Percentiles rank a stretch among this genome's conserved stretches.
phyloP scores from a whole-genome alignment of 305 asterid genomes.

The Fraxinus floribunda region DNA sequence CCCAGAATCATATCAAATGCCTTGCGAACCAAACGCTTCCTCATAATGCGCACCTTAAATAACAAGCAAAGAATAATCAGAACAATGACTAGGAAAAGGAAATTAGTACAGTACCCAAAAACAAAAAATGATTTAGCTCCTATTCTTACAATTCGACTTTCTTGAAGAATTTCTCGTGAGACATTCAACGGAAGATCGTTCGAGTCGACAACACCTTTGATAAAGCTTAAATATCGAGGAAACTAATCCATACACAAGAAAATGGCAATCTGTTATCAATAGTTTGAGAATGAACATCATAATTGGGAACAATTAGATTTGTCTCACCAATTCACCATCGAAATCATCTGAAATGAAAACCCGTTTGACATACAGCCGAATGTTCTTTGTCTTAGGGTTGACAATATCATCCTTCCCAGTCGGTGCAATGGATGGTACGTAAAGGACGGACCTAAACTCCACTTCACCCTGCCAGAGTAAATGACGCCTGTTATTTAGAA shows the following conservation, averaged over 20 bases:
- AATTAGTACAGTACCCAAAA: background rate
- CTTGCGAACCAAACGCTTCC: constrained; percentile 95
- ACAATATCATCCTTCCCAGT: constrained; percentile 75
- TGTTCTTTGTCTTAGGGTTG: constrained; percentile 89
- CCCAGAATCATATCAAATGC: constrained; percentile 98
- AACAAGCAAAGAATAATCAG: constrained; percentile 9
- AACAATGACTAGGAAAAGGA: constrained; percentile 2
- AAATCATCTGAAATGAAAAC: constrained; percentile 97
- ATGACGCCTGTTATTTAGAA: constrained; percentile 10
- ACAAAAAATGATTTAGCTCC: background rate
- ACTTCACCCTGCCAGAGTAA: constrained; percentile 81
- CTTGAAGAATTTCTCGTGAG: constrained; percentile 97
- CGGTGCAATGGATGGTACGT: constrained; percentile 78
- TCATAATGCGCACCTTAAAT: constrained; percentile 86
- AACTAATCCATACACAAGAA: constrained; percentile 46
- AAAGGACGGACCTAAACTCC: constrained; percentile 84
- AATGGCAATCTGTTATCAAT: constrained; percentile 3
- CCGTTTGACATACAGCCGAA: constrained; percentile 85
- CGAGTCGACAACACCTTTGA: constrained; percentile 97
- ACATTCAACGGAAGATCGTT: constrained; percentile 96
- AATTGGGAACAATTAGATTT: background rate
- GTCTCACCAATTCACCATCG: constrained; percentile 96
- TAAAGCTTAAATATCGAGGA: constrained; percentile 94
- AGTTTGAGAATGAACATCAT: constrained; percentile 3
- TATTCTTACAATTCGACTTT: constrained; percentile 90